These are phyloP conservation scores for Colletotrichum sp. DNA, from an alignment of 2,329 filamentous ascomycete species.

Conservation along the genomic window DNA sequence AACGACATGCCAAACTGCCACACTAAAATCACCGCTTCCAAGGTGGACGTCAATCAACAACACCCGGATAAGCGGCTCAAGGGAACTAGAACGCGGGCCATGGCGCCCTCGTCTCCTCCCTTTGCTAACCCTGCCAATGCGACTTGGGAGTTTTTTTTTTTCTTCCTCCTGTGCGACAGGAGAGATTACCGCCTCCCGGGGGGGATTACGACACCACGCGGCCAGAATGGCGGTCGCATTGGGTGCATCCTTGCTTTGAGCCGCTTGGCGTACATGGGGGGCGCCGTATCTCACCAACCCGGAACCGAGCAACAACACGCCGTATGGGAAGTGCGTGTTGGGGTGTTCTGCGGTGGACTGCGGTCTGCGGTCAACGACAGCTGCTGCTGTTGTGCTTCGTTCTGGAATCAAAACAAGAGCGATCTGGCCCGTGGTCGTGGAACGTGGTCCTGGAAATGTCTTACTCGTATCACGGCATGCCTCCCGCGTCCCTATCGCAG, in stretches of 20 bases:
- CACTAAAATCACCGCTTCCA: not conserved
- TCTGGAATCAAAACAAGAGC: not conserved
- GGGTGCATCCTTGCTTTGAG: conserved; percentile 17
- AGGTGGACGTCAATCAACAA: not conserved
- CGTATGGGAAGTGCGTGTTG: not conserved
- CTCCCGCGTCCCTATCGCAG: not conserved
- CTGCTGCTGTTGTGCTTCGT: not conserved
- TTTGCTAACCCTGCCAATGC: not conserved
- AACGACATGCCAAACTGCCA: not conserved
- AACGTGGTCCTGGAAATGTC: conserved; percentile 5
- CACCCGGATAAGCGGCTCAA: not conserved
- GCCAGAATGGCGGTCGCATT: conserved; percentile 2
- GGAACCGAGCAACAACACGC: conserved; percentile 1
- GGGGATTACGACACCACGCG: conserved; percentile 16
- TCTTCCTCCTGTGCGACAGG: not conserved
- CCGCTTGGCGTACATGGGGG: conserved; percentile 19
- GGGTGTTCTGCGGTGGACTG: not conserved
- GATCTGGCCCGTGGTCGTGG: not conserved
- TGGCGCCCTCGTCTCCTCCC: not conserved
- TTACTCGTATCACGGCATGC: not conserved
- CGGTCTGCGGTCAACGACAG: not conserved
- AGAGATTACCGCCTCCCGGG: conserved; percentile 9
- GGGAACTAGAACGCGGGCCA: not conserved
- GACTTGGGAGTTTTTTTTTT: not conserved
- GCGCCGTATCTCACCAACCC: not conserved